Conservation (phyloP, 495 filamentous ascomycete species). For the Aeminium ludgeri region DNA sequence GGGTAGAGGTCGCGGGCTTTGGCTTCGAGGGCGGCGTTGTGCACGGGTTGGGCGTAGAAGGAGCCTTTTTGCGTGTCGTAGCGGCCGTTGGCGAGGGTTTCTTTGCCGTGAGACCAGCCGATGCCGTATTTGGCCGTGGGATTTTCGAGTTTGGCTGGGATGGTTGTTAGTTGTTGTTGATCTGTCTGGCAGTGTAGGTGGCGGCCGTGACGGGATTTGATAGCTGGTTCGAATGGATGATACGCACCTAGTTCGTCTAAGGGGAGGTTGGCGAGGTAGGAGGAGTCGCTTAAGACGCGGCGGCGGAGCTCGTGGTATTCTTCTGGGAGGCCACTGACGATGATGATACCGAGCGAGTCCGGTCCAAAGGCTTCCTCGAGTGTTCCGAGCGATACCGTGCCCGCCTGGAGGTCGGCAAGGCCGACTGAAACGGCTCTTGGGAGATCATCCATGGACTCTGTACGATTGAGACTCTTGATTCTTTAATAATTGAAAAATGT, state of each 20-base stretch:
- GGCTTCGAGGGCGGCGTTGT: constrained; percentile 36
- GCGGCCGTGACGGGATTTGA: too few relatives aligned
- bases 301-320: constrained; percentile 52
- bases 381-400: constrained; percentile 7
- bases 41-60: constrained; percentile 56
- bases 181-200: too few relatives aligned
- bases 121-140: constrained; percentile 43
- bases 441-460: background rate
- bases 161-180: too few relatives aligned
- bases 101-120: constrained; percentile 76
- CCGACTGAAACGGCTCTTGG: constrained; percentile 3
- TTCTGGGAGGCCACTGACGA: constrained; percentile 67
- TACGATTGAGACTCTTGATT: too few relatives aligned
- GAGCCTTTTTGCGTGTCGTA: constrained; percentile 90
- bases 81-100: constrained; percentile 76
- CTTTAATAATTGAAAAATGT: too few relatives aligned
- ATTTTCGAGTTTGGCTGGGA: constrained; percentile 44
- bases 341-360: constrained; percentile 75
- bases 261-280: constrained; percentile 73
- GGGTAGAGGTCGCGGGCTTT: constrained; percentile 23
- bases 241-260: constrained; percentile 48
- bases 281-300: constrained; percentile 67
- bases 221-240: too few relatives aligned
- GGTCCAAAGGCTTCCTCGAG: constrained; percentile 83
- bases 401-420: constrained; percentile 2